A percentile compares a stretch with the other conserved stretches of the same genome.
Conservation (phyloP, 2,329 filamentous ascomycete species). For the Catunica adiposa region DNA sequence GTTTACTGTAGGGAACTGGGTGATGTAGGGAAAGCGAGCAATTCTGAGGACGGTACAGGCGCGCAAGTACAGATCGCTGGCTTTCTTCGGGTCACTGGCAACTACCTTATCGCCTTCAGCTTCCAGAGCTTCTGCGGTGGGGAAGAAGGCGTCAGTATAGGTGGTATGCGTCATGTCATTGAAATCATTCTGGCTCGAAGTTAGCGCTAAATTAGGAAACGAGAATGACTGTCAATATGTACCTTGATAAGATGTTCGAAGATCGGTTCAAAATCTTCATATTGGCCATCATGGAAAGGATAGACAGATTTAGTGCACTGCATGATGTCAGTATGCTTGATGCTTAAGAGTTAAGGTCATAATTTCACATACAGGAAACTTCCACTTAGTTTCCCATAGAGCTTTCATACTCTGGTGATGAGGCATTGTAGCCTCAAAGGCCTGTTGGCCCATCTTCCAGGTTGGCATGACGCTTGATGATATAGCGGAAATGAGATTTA, state of each 20-base stretch:
- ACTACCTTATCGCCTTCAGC: constrained; percentile 33
- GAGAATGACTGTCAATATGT: constrained; percentile 8
- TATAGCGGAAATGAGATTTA: background rate
- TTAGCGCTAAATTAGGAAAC: background rate
- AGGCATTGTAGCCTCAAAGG: constrained; percentile 30
- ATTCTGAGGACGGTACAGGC: constrained; percentile 60
- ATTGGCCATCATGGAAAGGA: constrained; percentile 56
- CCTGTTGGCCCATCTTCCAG: constrained; percentile 29
- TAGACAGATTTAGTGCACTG: constrained; percentile 46
- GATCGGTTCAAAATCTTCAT: constrained; percentile 53
- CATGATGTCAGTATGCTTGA: background rate
- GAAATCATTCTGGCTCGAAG: constrained; percentile 29
- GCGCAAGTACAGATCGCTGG: constrained; percentile 49
- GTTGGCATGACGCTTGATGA: constrained; percentile 1
- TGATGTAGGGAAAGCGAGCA: constrained; percentile 48
- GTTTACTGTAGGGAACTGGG: constrained; percentile 23
- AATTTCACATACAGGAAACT: constrained; percentile 37
- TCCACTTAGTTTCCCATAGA: constrained; percentile 65
- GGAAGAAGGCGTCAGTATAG: constrained; percentile 49
- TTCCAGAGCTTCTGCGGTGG: constrained; percentile 41
- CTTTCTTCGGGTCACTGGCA: constrained; percentile 32
- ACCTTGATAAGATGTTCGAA: constrained; percentile 46
- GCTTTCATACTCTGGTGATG: constrained; percentile 44
- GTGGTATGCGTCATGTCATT: constrained; percentile 48
- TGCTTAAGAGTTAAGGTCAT: background rate